A percentile compares a stretch with the other conserved stretches of the same genome.
phyloP scores from a whole-genome alignment of 805 yeast species.

The Kodamaea kaohsiungensis region DNA sequence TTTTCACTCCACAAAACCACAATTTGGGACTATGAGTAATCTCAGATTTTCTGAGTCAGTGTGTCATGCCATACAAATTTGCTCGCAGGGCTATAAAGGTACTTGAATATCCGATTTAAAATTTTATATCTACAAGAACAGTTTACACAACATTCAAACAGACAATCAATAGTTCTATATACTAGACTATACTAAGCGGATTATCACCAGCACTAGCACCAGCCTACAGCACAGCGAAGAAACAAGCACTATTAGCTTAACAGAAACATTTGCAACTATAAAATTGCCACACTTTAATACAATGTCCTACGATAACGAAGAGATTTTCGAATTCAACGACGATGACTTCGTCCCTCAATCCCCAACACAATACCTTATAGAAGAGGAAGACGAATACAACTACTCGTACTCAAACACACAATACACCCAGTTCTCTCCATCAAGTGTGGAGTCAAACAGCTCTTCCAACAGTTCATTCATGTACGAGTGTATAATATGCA shows the following conservation, averaged over 20 bases:
- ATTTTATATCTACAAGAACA: too few relatives aligned
- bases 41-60: slow-evolving; percentile 4
- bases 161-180: not conserved
- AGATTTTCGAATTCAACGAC: slow-evolving; percentile 18
- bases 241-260: not conserved
- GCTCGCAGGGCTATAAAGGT: not conserved
- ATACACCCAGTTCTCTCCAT: slow-evolving; percentile 3
- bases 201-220: not conserved
- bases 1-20: slow-evolving; percentile 9
- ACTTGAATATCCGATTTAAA: not conserved
- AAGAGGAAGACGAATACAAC: slow-evolving; percentile 11
- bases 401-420: slow-evolving; percentile 6
- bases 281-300: not conserved
- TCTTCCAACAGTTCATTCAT: slow-evolving; percentile 5
- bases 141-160: not conserved
- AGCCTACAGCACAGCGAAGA: not conserved
- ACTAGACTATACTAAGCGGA: not conserved
- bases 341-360: slow-evolving; percentile 12
- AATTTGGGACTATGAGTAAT: slow-evolving; percentile 4
- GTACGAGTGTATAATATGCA: slow-evolving; percentile 19
- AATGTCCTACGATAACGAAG: slow-evolving; percentile 14
- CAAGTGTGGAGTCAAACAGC: not conserved
- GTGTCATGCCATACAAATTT: not conserved
- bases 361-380: slow-evolving; percentile 7
- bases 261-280: too few relatives aligned